Percentiles rank a stretch among this genome's conserved stretches.
Conservation (phyloP, 2,329 filamentous ascomycete species). For the Trichoderma sp. region DNA sequence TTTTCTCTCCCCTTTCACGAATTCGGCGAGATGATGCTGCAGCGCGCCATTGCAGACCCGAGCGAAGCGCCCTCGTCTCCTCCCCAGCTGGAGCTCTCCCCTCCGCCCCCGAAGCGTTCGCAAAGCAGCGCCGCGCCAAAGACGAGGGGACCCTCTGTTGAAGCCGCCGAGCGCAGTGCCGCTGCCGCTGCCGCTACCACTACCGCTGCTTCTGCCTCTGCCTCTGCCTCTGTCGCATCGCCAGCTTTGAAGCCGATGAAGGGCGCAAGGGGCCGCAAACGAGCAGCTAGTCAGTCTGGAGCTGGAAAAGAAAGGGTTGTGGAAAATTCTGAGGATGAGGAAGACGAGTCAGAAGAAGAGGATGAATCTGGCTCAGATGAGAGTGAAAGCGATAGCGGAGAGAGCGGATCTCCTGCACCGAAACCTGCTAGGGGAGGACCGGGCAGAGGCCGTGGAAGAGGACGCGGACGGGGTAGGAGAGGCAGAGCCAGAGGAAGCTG, state of each 20-base stretch:
- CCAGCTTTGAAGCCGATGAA: conserved; percentile 39
- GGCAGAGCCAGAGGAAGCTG: conserved; percentile 29
- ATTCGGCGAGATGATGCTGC: conserved; percentile 47
- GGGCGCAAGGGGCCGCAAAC: conserved; percentile 43
- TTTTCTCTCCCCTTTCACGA: conserved; percentile 57
- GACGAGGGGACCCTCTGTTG: conserved; percentile 43
- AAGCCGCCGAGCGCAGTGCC: conserved; percentile 45
- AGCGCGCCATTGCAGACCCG: conserved; percentile 42
- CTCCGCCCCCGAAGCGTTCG: conserved; percentile 44
- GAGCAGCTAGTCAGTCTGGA: conserved; percentile 41
- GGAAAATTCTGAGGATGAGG: conserved; percentile 35
- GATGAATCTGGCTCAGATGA: conserved; percentile 34
- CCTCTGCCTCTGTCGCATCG: conserved; percentile 39
- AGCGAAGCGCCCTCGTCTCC: conserved; percentile 50
- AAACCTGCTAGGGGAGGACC: conserved; percentile 35
- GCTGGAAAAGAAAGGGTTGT: conserved; percentile 31
- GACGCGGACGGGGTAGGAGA: conserved; percentile 35
- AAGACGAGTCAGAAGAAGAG: conserved; percentile 29
- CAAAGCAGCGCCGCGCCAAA: conserved; percentile 36
- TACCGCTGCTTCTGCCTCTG: no score
- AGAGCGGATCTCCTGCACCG: conserved; percentile 38
- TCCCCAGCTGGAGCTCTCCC: conserved; percentile 41
- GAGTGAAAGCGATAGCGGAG: conserved; percentile 34
- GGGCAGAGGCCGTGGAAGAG: conserved; percentile 32
- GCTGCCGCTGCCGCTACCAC: conserved; percentile 39